Conservation (phyloP, 2,329 filamentous ascomycete genomes). For the Scedosporium minutisporum region DNA sequence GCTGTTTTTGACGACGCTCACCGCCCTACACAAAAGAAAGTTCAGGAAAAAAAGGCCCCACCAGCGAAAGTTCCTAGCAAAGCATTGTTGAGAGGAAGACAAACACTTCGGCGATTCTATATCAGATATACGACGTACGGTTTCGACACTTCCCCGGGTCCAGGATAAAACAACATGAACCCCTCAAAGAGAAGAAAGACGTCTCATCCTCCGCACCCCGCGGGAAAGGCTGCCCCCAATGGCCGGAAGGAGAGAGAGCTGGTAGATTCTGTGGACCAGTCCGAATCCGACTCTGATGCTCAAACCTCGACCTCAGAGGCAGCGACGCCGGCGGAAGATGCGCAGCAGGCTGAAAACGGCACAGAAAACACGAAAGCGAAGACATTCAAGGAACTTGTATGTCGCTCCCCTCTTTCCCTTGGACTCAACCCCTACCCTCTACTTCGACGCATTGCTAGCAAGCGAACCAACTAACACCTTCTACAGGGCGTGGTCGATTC, state of each 20-base stretch:
- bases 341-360: conserved; percentile 17
- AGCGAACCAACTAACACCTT: conserved; percentile 10
- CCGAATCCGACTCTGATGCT: conserved; percentile 7
- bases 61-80: conserved; percentile 12
- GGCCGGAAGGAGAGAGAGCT: background rate
- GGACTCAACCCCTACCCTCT: background rate
- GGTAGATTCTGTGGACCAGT: background rate
- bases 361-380: conserved; percentile 29
- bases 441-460: no score
- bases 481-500: conserved; percentile 68
- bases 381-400: conserved; percentile 57
- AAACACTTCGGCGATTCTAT: no score
- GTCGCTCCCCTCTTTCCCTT: conserved; percentile 7
- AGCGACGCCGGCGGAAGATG: background rate
- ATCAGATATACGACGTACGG: no score
- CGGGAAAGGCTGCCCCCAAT: conserved; percentile 1
- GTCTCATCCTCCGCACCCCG: conserved; percentile 16
- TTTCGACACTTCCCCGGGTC: no score
- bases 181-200: conserved; percentile 32
- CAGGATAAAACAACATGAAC: conserved; percentile 19
- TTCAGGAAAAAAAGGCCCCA: conserved; percentile 22
- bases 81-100: conserved; percentile 5
- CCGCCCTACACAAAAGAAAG: conserved; percentile 19
- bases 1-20: background rate
- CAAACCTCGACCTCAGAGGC: background rate